phyloP scores from a whole-genome alignment of 2,329 filamentous ascomycete species.

The Myriosclerotinia duriaeana region DNA sequence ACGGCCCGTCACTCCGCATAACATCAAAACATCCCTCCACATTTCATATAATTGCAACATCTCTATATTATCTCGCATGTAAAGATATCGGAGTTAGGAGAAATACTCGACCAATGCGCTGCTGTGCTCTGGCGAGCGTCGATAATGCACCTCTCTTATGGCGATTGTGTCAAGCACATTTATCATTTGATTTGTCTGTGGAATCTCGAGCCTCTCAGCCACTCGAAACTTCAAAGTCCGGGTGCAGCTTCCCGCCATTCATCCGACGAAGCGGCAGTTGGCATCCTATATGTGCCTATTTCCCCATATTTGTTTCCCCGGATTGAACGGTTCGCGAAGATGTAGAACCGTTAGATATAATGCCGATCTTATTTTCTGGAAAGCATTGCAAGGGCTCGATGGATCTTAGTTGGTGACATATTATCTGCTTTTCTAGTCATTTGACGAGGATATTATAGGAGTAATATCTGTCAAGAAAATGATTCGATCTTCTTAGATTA shows the following conservation, averaged over 20 bases:
- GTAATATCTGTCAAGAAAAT: neutral
- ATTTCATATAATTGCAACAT: neutral
- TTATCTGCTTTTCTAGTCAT: neutral
- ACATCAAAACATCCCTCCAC: neutral
- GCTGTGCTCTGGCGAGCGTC: neutral
- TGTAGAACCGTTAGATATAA: neutral
- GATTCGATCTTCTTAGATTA: conserved; percentile 1
- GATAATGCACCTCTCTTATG: no score
- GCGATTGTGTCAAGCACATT: neutral
- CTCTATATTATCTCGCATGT: neutral
- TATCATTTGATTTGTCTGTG: neutral
- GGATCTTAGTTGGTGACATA: neutral
- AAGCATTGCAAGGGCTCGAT: no score
- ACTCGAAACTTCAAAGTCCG: neutral
- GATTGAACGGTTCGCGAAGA: neutral
- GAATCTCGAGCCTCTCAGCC: neutral
- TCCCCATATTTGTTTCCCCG: conserved; percentile 3
- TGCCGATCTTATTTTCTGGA: neutral
- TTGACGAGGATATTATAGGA: conserved; percentile 1
- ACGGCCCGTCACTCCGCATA: conserved; percentile 22
- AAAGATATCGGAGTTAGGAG: neutral
- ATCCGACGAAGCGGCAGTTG: neutral
- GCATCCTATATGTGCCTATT: neutral
- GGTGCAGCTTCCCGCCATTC: conserved; percentile 2
- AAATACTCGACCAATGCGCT: neutral